Conservation (phyloP, 306 rosid genomes). For the Pterocarpus santalinus region DNA sequence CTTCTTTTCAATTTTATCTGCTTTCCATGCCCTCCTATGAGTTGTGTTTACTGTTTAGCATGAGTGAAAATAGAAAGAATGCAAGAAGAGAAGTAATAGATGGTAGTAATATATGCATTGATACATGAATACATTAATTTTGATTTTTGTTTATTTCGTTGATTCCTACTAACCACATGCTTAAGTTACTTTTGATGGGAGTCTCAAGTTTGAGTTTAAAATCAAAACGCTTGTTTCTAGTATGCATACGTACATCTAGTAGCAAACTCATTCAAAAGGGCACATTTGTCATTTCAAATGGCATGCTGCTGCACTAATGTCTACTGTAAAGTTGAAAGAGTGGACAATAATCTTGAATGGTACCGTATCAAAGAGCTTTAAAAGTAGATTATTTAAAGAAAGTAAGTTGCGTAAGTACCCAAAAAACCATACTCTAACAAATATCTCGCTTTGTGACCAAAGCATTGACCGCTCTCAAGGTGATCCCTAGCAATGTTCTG, state of each 20-base stretch:
- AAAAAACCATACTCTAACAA: slow-evolving; percentile 34
- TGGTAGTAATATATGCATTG: not conserved
- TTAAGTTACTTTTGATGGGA: not conserved
- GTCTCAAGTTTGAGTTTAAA: no score
- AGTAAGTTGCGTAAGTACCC: slow-evolving; percentile 46
- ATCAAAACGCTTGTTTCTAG: no score
- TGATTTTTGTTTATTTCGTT: not conserved
- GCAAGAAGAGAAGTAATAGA: not conserved
- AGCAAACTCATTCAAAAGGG: slow-evolving; percentile 10
- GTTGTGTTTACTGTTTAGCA: not conserved
- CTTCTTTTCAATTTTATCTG: not conserved
- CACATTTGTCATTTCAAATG: slow-evolving; percentile 31
- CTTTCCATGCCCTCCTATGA: not conserved
- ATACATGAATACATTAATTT: not conserved
- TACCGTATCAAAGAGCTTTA: not conserved
- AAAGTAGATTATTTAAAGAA: not conserved
- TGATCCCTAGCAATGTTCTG: slow-evolving; percentile 47
- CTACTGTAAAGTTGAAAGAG: not conserved
- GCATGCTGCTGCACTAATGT: not conserved
- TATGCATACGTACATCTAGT: not conserved
- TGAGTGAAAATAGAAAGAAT: not conserved
- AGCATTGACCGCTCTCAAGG: slow-evolving; percentile 52
- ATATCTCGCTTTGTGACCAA: slow-evolving; percentile 38
- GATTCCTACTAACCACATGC: not conserved
- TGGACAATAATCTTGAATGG: slow-evolving; percentile 4